Evolutionary conservation across 352 stramenopile genomes (phyloP).

Genomic region (Globisporangium solare): DNA sequence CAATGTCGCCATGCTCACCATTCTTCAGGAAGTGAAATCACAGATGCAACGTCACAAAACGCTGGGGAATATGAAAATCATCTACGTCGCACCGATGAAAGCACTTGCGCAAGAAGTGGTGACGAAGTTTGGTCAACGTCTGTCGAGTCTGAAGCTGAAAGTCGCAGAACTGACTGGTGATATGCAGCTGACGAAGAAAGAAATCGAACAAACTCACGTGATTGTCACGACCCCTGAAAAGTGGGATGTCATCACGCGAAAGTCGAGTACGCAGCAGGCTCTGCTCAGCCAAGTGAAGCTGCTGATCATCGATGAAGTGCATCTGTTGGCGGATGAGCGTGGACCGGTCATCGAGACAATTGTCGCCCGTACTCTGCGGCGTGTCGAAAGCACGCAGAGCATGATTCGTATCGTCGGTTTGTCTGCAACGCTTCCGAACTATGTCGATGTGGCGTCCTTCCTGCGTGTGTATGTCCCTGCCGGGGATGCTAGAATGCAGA

Average conservation of each 20-base stretch:
- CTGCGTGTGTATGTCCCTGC: constrained; percentile 89
- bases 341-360: constrained; percentile 99
- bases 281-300: constrained; percentile 90
- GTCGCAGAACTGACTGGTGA: constrained; percentile 97
- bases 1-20: constrained; percentile 98
- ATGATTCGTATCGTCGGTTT: constrained; percentile 98
- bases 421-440: constrained; percentile 99
- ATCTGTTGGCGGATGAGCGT: constrained; percentile 97
- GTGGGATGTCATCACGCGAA: constrained; percentile 99
- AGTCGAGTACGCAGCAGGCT: constrained; percentile 90
- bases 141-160: constrained; percentile 51
- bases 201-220: constrained; percentile 95
- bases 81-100: constrained; percentile 98
- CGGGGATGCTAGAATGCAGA: constrained; percentile 44
- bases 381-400: constrained; percentile 96
- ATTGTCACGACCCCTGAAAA: constrained; percentile 99
- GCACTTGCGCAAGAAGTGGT: constrained; percentile 99
- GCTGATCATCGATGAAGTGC: constrained; percentile 99
- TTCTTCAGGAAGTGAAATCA: constrained; percentile 90
- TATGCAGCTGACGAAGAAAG: constrained; percentile 96
- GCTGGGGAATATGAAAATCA: constrained; percentile 89
- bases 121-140: constrained; percentile 94
- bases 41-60: constrained; percentile 45
- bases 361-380: constrained; percentile 96
- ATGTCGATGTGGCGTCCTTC: constrained; percentile 98